Evolutionary conservation across 208 protist genomes (phyloP), one percentile per base, ranked within the genome.

Genomic region (Leishmania gerbilli): DNA sequence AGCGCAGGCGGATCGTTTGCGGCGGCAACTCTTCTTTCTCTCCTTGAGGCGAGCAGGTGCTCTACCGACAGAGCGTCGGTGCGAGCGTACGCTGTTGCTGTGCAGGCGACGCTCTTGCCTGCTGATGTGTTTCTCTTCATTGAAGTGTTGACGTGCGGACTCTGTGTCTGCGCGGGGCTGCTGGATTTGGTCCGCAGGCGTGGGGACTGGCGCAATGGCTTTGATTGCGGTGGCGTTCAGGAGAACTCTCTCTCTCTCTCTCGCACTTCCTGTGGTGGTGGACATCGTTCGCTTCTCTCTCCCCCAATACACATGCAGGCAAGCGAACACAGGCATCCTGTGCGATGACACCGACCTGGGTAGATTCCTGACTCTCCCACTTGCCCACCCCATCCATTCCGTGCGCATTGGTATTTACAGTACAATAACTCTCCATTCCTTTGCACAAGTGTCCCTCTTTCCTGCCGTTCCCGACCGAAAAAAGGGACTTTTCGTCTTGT

Each of bases 81-180:
- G 53, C 34, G 79, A 31, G 65, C 80, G 45, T 81, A 34, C 31
- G 76, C 13, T 2, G 8, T 21, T 74, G 34, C 31, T 8, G 47
- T 19, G 31, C 78, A 79, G 37, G 49, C 15, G 74, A 60, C 67
- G 47, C 78, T 79, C 6, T 79, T n/a, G 77, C 67, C 21, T 71
- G 31, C 24, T 47, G n/a, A 67, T 67, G 65, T 71, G 65, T 47
- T 71, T 47, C 31, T 37, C 31, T 47, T 45, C 21, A 8, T 47
- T 42, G n/a, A 17, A 17, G 8, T 40, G 62, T 21, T 40, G 62
- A 40, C 62, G 31, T 68, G 62, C 62, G 62, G 15, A 40, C 15
- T 68, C 31, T 17, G 31, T 5, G 67, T 71, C 19, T 19, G 69
- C 21, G 45, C 69, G 8, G n/a, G 42, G 4, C 45, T 51, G 17